These are phyloP conservation scores for Ogataea philodendri DNA, from an alignment of 805 yeast genomes.

Conservation along the genomic window DNA sequence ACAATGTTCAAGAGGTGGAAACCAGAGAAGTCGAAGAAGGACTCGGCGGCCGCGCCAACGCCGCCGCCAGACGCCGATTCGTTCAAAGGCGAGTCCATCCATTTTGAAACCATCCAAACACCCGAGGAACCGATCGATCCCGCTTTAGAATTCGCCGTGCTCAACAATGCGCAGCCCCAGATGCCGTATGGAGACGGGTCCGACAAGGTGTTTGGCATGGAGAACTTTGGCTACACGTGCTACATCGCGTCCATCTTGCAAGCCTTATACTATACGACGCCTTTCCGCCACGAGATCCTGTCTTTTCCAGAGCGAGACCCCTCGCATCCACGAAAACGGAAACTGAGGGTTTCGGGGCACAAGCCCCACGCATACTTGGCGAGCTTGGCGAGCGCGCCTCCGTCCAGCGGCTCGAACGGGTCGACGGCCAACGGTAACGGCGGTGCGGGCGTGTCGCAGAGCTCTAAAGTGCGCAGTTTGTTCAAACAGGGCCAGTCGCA, in stretches of 20 bases:
- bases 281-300: conserved; percentile 59
- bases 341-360: conserved; percentile 39
- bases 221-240: conserved; percentile 88
- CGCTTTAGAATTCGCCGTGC: conserved; percentile 23
- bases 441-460: conserved; percentile 6
- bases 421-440: background rate
- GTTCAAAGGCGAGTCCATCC: conserved; percentile 20
- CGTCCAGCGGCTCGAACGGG: conserved; percentile 2
- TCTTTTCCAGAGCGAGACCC: conserved; percentile 43
- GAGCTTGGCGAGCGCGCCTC: conserved; percentile 19
- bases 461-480: conserved; percentile 20
- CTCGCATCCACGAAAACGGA: conserved; percentile 36
- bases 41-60: conserved; percentile 3
- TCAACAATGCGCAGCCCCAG: conserved; percentile 20
- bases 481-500: conserved; percentile 14
- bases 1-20: conserved; percentile 31
- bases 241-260: conserved; percentile 92
- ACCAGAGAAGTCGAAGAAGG: conserved; percentile 23
- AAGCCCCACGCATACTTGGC: conserved; percentile 40
- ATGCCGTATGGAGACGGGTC: conserved; percentile 66
- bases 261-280: conserved; percentile 72
- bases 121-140: conserved; percentile 25
- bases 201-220: conserved; percentile 73
- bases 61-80: conserved; percentile 2
- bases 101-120: conserved; percentile 17